Conservation (phyloP, 2,329 filamentous ascomycete species). For the Aspergillus sp. region DNA sequence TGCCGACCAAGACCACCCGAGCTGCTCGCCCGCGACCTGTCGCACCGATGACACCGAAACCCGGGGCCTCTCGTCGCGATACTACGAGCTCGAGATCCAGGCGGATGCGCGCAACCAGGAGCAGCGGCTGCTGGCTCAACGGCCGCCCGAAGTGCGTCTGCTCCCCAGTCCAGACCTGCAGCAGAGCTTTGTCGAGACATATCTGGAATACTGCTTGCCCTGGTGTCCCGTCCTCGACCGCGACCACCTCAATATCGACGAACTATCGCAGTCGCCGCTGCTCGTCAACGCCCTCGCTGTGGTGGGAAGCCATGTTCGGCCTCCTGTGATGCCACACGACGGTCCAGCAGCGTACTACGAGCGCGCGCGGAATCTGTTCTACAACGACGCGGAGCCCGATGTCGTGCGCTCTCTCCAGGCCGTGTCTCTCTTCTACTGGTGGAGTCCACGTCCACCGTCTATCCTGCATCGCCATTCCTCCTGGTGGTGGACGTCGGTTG, state of each 20-base stretch:
- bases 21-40: constrained; percentile 1
- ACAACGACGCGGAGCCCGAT: constrained; percentile 43
- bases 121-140: constrained; percentile 3
- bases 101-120: constrained; percentile 11
- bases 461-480: constrained; percentile 42
- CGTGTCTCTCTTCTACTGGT: constrained; percentile 47
- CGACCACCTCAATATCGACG: constrained; percentile 4
- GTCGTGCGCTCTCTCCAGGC: constrained; percentile 38
- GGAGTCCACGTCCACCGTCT: constrained; percentile 40
- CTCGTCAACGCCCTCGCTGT: constrained; percentile 36
- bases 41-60: constrained; percentile 7
- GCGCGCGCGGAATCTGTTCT: constrained; percentile 42
- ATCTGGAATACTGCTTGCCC: constrained; percentile 9
- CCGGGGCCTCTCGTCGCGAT: constrained; percentile 5
- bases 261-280: constrained; percentile 7
- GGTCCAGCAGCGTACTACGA: constrained; percentile 43
- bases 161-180: constrained; percentile 11
- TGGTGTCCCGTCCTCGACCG: constrained; percentile 15
- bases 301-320: constrained; percentile 44
- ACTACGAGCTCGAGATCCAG: constrained; percentile 15
- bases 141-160: neutral
- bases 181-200: constrained; percentile 16
- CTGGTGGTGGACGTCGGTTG: constrained; percentile 50
- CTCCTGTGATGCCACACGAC: constrained; percentile 42
- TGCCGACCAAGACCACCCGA: no score